These are phyloP conservation scores for Ceriops zippeliana DNA, from an alignment of 345 rosid species.

Conservation along the genomic window DNA sequence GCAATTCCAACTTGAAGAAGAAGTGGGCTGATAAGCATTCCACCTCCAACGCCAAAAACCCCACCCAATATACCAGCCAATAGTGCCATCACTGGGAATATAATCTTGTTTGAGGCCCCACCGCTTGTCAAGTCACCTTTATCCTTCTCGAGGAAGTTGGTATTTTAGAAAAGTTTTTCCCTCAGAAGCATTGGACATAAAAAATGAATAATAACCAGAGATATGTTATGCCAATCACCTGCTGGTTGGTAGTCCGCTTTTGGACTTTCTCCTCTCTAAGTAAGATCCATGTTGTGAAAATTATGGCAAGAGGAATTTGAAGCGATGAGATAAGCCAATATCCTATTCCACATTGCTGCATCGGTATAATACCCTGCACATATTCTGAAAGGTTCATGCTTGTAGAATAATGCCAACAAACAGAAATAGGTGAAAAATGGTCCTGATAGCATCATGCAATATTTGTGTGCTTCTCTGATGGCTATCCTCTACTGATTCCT, in stretches of 20 bases:
- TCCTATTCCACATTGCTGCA: conserved; percentile 59
- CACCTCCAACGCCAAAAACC: conserved; percentile 89
- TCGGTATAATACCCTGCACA: conserved; percentile 54
- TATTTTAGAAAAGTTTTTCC: neutral
- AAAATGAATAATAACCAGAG: neutral
- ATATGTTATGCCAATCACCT: conserved; percentile 15
- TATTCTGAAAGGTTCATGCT: conserved; percentile 5
- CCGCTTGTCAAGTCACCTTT: conserved; percentile 25
- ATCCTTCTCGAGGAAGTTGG: conserved; percentile 29
- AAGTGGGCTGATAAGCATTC: conserved; percentile 86
- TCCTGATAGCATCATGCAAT: too few relatives aligned
- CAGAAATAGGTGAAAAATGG: too few relatives aligned
- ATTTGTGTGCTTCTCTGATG: too few relatives aligned
- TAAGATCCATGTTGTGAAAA: conserved; percentile 62
- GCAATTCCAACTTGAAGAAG: conserved; percentile 74
- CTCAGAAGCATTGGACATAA: neutral
- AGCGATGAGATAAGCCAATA: conserved; percentile 68
- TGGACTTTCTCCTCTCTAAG: conserved; percentile 34
- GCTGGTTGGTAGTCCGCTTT: conserved; percentile 28
- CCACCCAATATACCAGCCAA: conserved; percentile 81
- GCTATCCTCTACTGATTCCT: too few relatives aligned
- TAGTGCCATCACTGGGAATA: conserved; percentile 68
- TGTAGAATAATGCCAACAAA: neutral
- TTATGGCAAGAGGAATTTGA: conserved; percentile 74
- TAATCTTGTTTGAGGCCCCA: conserved; percentile 33